phyloP scores from a whole-genome alignment of 441 rosid species.

The Eutrema salsugineum region DNA sequence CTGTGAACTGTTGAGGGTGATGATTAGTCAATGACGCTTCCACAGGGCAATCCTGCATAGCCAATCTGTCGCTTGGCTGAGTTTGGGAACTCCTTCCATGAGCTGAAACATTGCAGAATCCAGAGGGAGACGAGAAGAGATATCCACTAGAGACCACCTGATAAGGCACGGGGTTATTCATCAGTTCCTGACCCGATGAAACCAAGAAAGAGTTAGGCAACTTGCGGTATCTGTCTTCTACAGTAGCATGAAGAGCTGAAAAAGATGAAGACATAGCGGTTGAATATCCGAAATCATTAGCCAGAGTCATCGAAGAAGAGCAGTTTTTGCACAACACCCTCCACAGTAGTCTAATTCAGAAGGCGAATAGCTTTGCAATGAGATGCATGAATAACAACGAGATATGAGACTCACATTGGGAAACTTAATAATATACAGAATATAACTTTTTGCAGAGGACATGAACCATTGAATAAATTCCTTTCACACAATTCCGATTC shows the following conservation, averaged over 20 bases:
- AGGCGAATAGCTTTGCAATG: neutral
- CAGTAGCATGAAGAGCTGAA: constrained; percentile 36
- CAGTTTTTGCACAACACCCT: constrained; percentile 8
- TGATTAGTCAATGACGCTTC: constrained; percentile 36
- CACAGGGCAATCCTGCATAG: constrained; percentile 29
- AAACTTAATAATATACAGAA: constrained; percentile 10
- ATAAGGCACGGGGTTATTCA: constrained; percentile 24
- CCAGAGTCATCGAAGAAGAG: constrained; percentile 18
- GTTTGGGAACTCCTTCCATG: constrained; percentile 38
- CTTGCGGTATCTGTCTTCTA: constrained; percentile 39
- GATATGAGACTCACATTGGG: neutral
- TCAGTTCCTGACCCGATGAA: constrained; percentile 39
- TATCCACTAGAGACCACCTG: constrained; percentile 20
- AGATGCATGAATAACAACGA: neutral
- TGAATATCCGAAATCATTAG: constrained; percentile 27
- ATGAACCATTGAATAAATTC: constrained; percentile 25
- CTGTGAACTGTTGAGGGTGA: constrained; percentile 38
- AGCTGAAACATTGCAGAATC: constrained; percentile 62
- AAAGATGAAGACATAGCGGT: constrained; percentile 47
- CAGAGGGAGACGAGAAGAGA: constrained; percentile 49
- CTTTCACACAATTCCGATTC: neutral
- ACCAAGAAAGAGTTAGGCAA: constrained; percentile 43
- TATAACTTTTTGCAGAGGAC: constrained; percentile 11
- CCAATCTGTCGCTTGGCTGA: constrained; percentile 41
- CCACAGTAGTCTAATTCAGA: neutral